Percentiles rank a stretch among this genome's conserved stretches.
These are phyloP conservation scores for Candida jianshihensis DNA, from an alignment of 805 yeast genomes.

Conservation along the genomic window DNA sequence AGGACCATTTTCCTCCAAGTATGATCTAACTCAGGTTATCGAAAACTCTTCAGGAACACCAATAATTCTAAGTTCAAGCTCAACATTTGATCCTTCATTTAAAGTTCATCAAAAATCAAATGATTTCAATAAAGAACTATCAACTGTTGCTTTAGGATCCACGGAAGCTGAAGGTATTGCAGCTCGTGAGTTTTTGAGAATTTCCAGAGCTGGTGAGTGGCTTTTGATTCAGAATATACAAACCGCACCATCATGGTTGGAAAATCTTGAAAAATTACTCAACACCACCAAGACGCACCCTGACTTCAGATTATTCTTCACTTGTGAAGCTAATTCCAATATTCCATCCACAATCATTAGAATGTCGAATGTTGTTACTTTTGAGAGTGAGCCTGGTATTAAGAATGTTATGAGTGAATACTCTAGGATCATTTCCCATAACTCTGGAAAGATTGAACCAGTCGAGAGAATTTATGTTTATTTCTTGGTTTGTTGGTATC, in stretches of 20 bases:
- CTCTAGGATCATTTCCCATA: constrained; percentile 14
- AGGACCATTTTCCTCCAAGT: constrained; percentile 27
- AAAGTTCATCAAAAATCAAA: constrained; percentile 41
- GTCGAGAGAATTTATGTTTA: constrained; percentile 40
- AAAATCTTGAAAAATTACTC: constrained; percentile 41
- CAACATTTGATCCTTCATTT: constrained; percentile 61
- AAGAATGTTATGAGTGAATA: constrained; percentile 33
- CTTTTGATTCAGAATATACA: constrained; percentile 77
- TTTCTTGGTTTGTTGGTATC: constrained; percentile 64
- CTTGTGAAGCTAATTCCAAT: constrained; percentile 43
- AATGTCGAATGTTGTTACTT: constrained; percentile 45
- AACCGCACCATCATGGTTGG: constrained; percentile 60
- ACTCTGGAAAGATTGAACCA: constrained; percentile 21
- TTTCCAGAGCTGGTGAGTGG: constrained; percentile 55
- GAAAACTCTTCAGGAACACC: constrained; percentile 23
- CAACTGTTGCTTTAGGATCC: constrained; percentile 66
- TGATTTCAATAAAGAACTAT: constrained; percentile 21
- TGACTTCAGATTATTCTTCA: constrained; percentile 54
- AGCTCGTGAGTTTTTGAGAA: constrained; percentile 40
- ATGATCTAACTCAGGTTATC: constrained; percentile 26
- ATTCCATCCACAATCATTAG: constrained; percentile 53
- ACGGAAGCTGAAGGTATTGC: constrained; percentile 56
- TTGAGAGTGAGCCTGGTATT: constrained; percentile 60
- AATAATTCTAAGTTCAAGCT: constrained; percentile 49
- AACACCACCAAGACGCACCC: constrained; percentile 23